Percentiles rank a stretch among this genome's conserved stretches.
These are phyloP conservation scores for Cercophora samala DNA, from an alignment of 495 filamentous ascomycete genomes.

Conservation along the genomic window DNA sequence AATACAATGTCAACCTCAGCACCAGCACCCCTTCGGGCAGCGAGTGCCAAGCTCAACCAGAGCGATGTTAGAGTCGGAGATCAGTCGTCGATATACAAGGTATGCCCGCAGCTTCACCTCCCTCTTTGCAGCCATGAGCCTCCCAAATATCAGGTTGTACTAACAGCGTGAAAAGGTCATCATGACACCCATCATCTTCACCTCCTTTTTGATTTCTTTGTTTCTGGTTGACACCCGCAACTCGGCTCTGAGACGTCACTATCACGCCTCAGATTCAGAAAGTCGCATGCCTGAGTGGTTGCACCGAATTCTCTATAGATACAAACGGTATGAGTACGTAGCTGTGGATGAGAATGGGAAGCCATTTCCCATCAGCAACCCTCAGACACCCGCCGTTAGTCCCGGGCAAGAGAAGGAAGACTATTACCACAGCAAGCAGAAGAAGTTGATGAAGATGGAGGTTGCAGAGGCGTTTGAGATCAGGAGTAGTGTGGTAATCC, in stretches of 20 bases:
- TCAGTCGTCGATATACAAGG: slow-evolving; percentile 38
- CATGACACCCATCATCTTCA: slow-evolving; percentile 48
- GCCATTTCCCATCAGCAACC: neutral
- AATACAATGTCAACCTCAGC: neutral
- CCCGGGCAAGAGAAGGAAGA: slow-evolving; percentile 7
- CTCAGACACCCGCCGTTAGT: neutral
- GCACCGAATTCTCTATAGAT: slow-evolving; percentile 36
- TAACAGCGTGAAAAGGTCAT: slow-evolving; percentile 32
- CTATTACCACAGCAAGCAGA: slow-evolving; percentile 51
- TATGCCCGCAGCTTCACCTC: slow-evolving; percentile 6
- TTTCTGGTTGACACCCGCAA: slow-evolving; percentile 47
- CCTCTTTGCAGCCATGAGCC: neutral
- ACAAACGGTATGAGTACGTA: slow-evolving; percentile 30
- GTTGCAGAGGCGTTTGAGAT: slow-evolving; percentile 51
- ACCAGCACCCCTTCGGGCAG: neutral
- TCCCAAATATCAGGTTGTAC: neutral
- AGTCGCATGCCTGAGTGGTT: slow-evolving; percentile 40
- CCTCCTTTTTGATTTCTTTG: slow-evolving; percentile 53
- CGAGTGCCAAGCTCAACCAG: slow-evolving; percentile 15
- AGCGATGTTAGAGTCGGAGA: slow-evolving; percentile 21
- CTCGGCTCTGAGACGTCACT: slow-evolving; percentile 36
- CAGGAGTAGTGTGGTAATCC: slow-evolving; percentile 37
- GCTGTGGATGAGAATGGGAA: slow-evolving; percentile 22
- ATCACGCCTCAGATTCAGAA: slow-evolving; percentile 31
- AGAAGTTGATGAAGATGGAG: slow-evolving; percentile 49